A percentile compares a stretch with the other conserved stretches of the same genome.
phyloP scores from a whole-genome alignment of 2,329 filamentous ascomycete genomes.

The Aschersonia sp. region DNA sequence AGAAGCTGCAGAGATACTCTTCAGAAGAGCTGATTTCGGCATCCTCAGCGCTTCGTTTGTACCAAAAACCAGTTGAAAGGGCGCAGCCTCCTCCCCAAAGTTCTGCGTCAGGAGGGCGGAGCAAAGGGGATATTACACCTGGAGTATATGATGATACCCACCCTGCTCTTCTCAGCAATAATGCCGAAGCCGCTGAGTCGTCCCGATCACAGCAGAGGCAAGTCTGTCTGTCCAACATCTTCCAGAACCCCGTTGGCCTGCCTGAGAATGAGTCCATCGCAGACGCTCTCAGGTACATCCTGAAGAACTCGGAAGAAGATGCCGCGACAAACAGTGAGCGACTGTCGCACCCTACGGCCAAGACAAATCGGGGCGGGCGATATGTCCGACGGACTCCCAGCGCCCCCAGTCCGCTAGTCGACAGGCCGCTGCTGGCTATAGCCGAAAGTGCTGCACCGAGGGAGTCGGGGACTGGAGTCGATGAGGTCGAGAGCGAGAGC shows the following conservation, averaged over 20 bases:
- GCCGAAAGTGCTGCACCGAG: not conserved
- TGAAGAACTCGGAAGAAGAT: not conserved
- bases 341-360: not conserved
- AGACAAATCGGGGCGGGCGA: not conserved
- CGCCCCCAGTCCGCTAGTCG: not conserved
- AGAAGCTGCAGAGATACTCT: not conserved
- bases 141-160: not conserved
- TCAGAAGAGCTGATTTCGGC: not conserved
- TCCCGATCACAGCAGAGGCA: not conserved
- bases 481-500: not conserved
- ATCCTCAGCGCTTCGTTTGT: not conserved
- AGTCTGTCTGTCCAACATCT: not conserved
- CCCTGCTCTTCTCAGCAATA: not conserved
- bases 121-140: not conserved
- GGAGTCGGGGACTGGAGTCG: not conserved
- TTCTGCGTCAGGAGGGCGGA: not conserved
- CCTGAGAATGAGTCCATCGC: not conserved
- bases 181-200: not conserved
- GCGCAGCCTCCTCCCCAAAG: not conserved
- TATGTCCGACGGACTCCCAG: not conserved
- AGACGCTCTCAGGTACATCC: not conserved
- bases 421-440: not conserved
- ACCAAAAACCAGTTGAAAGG: not conserved
- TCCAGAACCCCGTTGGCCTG: not conserved
- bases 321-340: not conserved